phyloP scores from a whole-genome alignment of 345 rosid species.

The Gossypium ekmanianum region DNA sequence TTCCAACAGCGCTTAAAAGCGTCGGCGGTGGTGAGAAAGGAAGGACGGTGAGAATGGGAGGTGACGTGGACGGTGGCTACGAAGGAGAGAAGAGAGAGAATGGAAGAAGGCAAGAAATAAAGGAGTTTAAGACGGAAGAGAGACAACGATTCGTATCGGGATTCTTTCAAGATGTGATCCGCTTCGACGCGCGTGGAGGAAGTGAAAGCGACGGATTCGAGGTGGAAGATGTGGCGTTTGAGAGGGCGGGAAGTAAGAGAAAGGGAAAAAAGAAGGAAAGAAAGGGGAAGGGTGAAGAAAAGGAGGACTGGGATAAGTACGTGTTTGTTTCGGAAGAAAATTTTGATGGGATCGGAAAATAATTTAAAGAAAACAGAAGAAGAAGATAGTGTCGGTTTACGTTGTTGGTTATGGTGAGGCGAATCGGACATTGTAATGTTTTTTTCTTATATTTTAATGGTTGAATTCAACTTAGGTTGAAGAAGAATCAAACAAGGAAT shows the following conservation, averaged over 20 bases:
- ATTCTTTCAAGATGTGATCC: slow-evolving; percentile 58
- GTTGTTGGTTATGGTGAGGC: not conserved
- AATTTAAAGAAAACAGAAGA: slow-evolving; percentile 10
- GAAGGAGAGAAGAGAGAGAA: slow-evolving; percentile 52
- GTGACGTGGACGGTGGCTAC: slow-evolving; percentile 35
- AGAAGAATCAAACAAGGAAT: too few species aligned
- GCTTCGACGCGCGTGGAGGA: slow-evolving; percentile 58
- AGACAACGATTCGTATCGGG: slow-evolving; percentile 50
- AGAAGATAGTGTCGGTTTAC: not conserved
- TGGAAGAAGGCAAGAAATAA: slow-evolving; percentile 43
- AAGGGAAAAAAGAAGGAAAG: slow-evolving; percentile 50
- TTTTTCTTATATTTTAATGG: too few species aligned
- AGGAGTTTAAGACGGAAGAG: slow-evolving; percentile 51
- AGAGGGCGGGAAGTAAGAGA: slow-evolving; percentile 47
- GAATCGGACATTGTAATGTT: not conserved
- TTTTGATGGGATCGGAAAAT: slow-evolving; percentile 35
- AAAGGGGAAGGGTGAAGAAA: slow-evolving; percentile 54
- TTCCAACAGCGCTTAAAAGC: slow-evolving; percentile 36
- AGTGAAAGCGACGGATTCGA: slow-evolving; percentile 48
- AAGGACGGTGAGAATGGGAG: slow-evolving; percentile 28
- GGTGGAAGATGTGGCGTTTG: slow-evolving; percentile 44
- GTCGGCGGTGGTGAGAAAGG: slow-evolving; percentile 25
- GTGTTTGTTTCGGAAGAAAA: slow-evolving; percentile 46
- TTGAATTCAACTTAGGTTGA: too few species aligned
- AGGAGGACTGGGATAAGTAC: slow-evolving; percentile 39